phyloP scores from a whole-genome alignment of 2,329 filamentous ascomycete species.

The Coleophoma crateriformis region DNA sequence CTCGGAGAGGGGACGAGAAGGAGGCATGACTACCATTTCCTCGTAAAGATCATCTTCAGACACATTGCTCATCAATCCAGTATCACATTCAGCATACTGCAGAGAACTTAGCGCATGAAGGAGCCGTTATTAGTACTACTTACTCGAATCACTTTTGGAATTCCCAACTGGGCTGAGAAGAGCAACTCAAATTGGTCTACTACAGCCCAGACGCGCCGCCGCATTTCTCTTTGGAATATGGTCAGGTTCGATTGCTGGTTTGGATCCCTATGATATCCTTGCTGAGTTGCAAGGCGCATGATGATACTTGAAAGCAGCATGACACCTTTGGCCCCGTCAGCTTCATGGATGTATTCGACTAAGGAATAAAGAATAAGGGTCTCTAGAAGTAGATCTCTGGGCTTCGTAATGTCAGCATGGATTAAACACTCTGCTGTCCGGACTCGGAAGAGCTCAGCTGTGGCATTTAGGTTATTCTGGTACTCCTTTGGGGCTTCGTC shows the following conservation, averaged over 20 bases:
- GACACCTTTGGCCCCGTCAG: slow-evolving; percentile 48
- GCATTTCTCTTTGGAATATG: slow-evolving; percentile 54
- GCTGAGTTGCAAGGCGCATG: slow-evolving; percentile 50
- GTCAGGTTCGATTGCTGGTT: slow-evolving; percentile 42
- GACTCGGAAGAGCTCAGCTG: slow-evolving; percentile 41
- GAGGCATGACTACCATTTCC: slow-evolving; percentile 47
- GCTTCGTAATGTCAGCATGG: slow-evolving; percentile 42
- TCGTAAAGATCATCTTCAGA: slow-evolving; percentile 61
- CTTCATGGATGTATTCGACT: slow-evolving; percentile 31
- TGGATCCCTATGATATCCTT: slow-evolving; percentile 54
- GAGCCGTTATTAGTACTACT: background rate
- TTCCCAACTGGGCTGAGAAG: slow-evolving; percentile 60
- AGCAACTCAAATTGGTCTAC: slow-evolving; percentile 55
- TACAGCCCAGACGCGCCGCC: slow-evolving; percentile 51
- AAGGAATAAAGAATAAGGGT: slow-evolving; percentile 44
- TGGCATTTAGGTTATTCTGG: slow-evolving; percentile 36
- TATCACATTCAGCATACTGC: slow-evolving; percentile 54
- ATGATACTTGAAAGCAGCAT: slow-evolving; percentile 45
- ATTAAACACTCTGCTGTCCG: slow-evolving; percentile 46
- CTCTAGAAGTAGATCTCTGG: slow-evolving; percentile 40
- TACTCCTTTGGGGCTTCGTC: slow-evolving; percentile 42
- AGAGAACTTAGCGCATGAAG: background rate
- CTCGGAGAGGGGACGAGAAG: slow-evolving; percentile 47
- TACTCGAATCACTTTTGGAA: slow-evolving; percentile 58
- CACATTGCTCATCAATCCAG: slow-evolving; percentile 54